Conservation (phyloP, 805 yeast genomes). For the Debaryomyces maramus region DNA sequence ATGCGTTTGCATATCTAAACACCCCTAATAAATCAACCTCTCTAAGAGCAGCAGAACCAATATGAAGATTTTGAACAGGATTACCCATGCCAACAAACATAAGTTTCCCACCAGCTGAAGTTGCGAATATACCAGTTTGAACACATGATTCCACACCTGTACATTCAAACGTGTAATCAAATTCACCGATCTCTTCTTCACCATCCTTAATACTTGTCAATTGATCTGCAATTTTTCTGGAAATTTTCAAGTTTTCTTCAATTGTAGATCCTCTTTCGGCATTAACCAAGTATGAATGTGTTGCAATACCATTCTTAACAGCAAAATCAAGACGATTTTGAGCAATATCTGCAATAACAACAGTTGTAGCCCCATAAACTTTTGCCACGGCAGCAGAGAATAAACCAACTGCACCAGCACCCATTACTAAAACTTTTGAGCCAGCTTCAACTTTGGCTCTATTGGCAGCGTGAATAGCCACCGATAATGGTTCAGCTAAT, state of each 20-base stretch:
- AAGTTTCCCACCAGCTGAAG: constrained; percentile 16
- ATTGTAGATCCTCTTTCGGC: not conserved
- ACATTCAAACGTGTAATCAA: not conserved
- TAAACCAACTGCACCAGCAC: constrained; percentile 1
- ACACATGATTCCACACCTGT: constrained; percentile 22
- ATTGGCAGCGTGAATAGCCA: not conserved
- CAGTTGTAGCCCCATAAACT: not conserved
- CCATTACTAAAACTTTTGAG: constrained; percentile 1
- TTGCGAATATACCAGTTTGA: constrained; percentile 15
- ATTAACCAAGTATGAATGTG: not conserved
- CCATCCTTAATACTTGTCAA: not conserved
- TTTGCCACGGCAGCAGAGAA: not conserved
- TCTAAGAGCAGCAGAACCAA: constrained; percentile 17
- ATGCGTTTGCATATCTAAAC: constrained; percentile 18
- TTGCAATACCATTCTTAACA: constrained; percentile 1
- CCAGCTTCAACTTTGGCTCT: not conserved
- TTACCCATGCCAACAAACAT: constrained; percentile 22
- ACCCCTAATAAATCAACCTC: constrained; percentile 18
- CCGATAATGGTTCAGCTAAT: constrained; percentile 2
- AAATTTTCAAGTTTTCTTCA: not conserved
- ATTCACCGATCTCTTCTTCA: not conserved
- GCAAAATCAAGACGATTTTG: constrained; percentile 3
- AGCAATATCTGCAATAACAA: not conserved
- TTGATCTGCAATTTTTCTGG: not conserved
- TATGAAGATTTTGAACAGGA: constrained; percentile 17